These are phyloP conservation scores for Solanum paucissectum DNA, from an alignment of 257 asterid species.

Conservation along the genomic window DNA sequence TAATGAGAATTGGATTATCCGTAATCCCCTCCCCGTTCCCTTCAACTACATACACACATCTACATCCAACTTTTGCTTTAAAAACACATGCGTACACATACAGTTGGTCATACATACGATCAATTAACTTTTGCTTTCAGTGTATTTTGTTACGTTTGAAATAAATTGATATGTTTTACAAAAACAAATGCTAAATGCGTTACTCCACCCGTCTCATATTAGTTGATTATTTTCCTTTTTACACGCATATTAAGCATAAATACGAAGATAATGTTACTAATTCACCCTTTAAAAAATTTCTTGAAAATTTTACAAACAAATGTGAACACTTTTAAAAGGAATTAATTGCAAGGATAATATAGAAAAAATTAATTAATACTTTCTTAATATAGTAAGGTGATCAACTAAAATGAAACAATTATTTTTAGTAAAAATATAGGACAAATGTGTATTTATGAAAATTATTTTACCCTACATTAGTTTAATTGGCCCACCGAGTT, in stretches of 20 bases:
- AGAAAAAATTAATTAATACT: not conserved
- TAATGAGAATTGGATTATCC: too few relatives aligned
- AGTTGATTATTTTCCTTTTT: not conserved
- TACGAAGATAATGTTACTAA: too few relatives aligned
- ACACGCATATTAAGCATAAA: too few relatives aligned
- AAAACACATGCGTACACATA: not conserved
- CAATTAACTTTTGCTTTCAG: not conserved
- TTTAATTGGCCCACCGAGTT: not conserved
- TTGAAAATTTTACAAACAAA: too few relatives aligned
- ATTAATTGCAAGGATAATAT: not conserved
- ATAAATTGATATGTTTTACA: not conserved
- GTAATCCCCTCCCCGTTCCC: not conserved
- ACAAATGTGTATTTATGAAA: not conserved
- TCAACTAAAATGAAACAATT: too few relatives aligned
- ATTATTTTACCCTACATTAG: not conserved
- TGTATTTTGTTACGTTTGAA: not conserved
- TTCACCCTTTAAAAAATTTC: not conserved
- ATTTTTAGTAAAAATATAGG: too few relatives aligned
- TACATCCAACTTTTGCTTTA: not conserved
- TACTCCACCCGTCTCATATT: too few relatives aligned
- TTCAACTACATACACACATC: not conserved
- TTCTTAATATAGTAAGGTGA: too few relatives aligned
- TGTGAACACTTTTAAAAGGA: too few relatives aligned
- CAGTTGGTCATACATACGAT: not conserved
- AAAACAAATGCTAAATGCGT: not conserved